Evolutionary conservation across 2,329 filamentous ascomycete genomes (phyloP).

Genomic region (Tetracladium maxilliforme): DNA sequence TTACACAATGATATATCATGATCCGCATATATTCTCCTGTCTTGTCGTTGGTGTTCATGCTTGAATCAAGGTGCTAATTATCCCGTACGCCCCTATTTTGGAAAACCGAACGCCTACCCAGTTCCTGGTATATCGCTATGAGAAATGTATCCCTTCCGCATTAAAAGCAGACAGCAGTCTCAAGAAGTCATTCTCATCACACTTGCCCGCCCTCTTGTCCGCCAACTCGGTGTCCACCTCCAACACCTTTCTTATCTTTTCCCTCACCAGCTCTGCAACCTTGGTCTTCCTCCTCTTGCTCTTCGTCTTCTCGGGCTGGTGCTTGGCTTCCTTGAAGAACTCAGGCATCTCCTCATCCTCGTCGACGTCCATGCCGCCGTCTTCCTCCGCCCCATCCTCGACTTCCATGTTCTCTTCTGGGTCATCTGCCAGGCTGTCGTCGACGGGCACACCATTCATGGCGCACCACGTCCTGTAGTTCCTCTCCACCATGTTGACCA

Average conservation of each 20-base stretch:
- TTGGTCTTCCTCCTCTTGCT: slow-evolving; percentile 64
- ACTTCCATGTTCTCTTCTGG: slow-evolving; percentile 30
- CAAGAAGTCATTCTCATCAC: slow-evolving; percentile 87
- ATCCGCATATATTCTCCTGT: too few relatives aligned
- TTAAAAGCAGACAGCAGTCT: slow-evolving; percentile 72
- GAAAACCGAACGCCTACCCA: too few relatives aligned
- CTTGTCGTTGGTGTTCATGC: too few relatives aligned
- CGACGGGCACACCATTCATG: slow-evolving; percentile 65
- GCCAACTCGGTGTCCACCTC: slow-evolving; percentile 67
- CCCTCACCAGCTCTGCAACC: slow-evolving; percentile 65
- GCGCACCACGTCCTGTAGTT: slow-evolving; percentile 90
- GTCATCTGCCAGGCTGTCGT: slow-evolving; percentile 40
- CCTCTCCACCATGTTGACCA: slow-evolving; percentile 67
- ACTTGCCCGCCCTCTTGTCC: slow-evolving; percentile 71
- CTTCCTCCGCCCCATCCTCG: slow-evolving; percentile 29
- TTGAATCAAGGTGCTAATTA: too few relatives aligned
- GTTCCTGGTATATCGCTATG: too few relatives aligned
- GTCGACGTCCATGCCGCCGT: slow-evolving; percentile 32
- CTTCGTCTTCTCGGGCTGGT: slow-evolving; percentile 39
- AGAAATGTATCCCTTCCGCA: slow-evolving; percentile 85
- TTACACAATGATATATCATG: too few relatives aligned
- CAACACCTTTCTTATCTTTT: slow-evolving; percentile 76
- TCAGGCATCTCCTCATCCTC: slow-evolving; percentile 60
- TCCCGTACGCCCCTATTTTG: too few relatives aligned
- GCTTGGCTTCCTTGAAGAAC: slow-evolving; percentile 60